A percentile compares a stretch with the other conserved stretches of the same genome.
phyloP scores from a whole-genome alignment of 2,329 filamentous ascomycete genomes.

The Pestalotiopsis sp. region DNA sequence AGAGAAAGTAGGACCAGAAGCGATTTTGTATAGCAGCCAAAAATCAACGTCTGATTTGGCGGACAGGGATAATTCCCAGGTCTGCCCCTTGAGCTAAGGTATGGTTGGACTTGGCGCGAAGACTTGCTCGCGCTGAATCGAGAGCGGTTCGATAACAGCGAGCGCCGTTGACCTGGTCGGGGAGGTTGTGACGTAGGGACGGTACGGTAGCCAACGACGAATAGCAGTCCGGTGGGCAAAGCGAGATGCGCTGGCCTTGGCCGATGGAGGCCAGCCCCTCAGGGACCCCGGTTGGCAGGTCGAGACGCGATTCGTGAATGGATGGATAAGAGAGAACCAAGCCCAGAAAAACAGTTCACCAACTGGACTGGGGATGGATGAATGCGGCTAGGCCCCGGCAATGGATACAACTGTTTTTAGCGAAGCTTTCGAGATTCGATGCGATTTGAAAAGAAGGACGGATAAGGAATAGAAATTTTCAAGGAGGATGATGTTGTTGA shows the following conservation, averaged over 20 bases:
- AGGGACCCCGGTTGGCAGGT: not conserved
- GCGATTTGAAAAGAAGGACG: not conserved
- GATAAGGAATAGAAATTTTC: too few relatives aligned
- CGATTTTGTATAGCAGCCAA: not conserved
- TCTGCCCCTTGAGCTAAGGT: not conserved
- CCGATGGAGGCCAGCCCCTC: conserved; percentile 9
- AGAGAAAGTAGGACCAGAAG: not conserved
- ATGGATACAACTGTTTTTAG: not conserved
- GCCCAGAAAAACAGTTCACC: not conserved
- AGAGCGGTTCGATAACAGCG: not conserved
- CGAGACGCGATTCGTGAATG: conserved; percentile 6
- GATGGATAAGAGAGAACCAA: not conserved
- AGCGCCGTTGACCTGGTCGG: not conserved
- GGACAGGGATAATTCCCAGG: not conserved
- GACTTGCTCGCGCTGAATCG: not conserved
- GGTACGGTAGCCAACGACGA: not conserved
- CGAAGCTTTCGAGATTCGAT: not conserved
- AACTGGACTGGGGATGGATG: not conserved
- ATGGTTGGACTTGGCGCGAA: not conserved
- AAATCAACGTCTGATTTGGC: not conserved
- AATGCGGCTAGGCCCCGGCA: not conserved
- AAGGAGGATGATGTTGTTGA: too few relatives aligned
- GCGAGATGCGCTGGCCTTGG: not conserved
- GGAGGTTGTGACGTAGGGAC: conserved; percentile 8
- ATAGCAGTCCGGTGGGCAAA: conserved; percentile 1